Conservation (phyloP, 768 basidiomycete species). For the Pulveroboletus sp. region DNA sequence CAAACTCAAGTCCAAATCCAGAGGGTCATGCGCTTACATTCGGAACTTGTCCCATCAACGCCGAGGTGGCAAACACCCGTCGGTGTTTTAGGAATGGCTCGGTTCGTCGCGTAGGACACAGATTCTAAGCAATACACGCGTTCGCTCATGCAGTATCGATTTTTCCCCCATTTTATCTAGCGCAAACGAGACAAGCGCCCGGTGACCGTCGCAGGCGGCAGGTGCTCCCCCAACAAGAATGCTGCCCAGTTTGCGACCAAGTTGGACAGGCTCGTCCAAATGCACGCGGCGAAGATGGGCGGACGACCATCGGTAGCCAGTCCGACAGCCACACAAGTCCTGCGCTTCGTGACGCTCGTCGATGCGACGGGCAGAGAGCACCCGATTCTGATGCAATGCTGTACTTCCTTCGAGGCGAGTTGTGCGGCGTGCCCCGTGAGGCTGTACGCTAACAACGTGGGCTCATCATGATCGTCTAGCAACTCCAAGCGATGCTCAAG, state of each 20-base stretch:
- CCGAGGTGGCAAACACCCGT: neutral
- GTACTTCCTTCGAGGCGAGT: constrained; percentile 25
- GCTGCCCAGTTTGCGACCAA: constrained; percentile 14
- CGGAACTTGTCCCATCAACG: neutral
- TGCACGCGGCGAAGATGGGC: constrained; percentile 15
- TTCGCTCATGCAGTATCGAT: neutral
- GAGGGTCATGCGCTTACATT: constrained; percentile 6
- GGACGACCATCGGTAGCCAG: constrained; percentile 6
- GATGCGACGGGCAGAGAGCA: constrained; percentile 27
- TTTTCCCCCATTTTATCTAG: constrained; percentile 1
- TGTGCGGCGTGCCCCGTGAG: neutral
- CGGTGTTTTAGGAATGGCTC: constrained; percentile 10
- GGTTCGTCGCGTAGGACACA: constrained; percentile 5
- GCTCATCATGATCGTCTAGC: constrained; percentile 11
- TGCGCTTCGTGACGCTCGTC: constrained; percentile 22
- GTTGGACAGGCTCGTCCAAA: constrained; percentile 22
- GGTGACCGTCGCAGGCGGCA: neutral
- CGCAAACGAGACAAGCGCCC: constrained; percentile 21
- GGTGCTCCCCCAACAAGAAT: constrained; percentile 10
- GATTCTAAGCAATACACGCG: neutral
- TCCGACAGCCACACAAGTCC: constrained; percentile 20
- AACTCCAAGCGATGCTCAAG: constrained; percentile 20
- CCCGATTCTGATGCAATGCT: constrained; percentile 24
- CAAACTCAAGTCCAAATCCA: constrained; percentile 4
- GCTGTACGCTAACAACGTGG: neutral